Base-by-base conservation (phyloP, 352 stramenopile genomes). In the Poterioochromonas sp. region DNA sequence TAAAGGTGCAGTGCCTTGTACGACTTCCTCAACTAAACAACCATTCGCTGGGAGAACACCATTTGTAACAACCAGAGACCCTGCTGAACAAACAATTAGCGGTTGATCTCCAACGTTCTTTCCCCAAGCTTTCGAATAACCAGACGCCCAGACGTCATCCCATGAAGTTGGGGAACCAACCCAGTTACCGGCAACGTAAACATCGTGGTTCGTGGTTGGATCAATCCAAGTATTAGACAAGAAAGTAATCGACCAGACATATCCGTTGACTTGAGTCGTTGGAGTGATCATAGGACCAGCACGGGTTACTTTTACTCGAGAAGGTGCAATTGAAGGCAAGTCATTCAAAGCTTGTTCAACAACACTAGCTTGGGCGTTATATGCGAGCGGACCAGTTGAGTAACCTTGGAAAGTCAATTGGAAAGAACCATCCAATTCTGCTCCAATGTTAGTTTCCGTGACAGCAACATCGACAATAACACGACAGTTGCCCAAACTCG, bases 71-170 rank as follows among this genome's bases (percentile, higher is more conserved):
- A 80, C 83, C 41, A 88, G 60, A 15, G 76, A 79, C 82, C 82
- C 0, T 62, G 80, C 74, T 49, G 77, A 78, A 81, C 89, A 93
- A 29, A 58, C 81, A 11, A 93, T 87, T 12, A 84, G 70, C 3
- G 81, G 81, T 53, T 97, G 86, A 43, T 93, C 88, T 0, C 94
- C 94, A 0, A 97, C 92, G 77, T 98, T 96, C 26, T 93, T 93
- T 0, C 94, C 94, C 94, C 94, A 98, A 1, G 90, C 91, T 80
- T 96, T 97, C 0, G 92, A 97, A 83, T 97, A 97, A 0, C 89
- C 89, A 0, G 90, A 91, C 37, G 89, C 87, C 94, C 94, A 98
- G 32, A 90, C 90, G 76, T 97, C 92, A 47, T 88, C 87, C 85
- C 88, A 95, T 39, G 82, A 84, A 0, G 88, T 87, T 0, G 85